A percentile compares a stretch with the other conserved stretches of the same genome.
These are phyloP conservation scores for Glycyrrhiza uralensis DNA, from an alignment of 306 rosid species.

Conservation along the genomic window DNA sequence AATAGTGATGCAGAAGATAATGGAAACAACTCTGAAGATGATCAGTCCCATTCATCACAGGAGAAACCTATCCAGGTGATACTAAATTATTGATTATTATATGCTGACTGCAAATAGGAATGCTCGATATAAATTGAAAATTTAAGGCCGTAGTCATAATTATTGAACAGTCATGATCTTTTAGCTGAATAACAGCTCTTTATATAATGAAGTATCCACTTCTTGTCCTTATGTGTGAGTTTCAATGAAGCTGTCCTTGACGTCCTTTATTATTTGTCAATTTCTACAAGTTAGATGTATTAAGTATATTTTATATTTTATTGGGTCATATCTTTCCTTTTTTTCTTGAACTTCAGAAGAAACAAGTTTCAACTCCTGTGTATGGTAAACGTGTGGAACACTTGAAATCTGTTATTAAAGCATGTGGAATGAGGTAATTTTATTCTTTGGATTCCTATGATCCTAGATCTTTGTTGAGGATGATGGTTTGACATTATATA, in stretches of 20 bases:
- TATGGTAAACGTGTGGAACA: constrained; percentile 88
- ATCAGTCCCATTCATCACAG: constrained; percentile 55
- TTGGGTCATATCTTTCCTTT: not conserved
- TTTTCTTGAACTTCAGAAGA: constrained; percentile 55
- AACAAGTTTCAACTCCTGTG: constrained; percentile 68
- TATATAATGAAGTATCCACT: constrained; percentile 2
- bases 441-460: constrained; percentile 23
- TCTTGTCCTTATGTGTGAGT: not conserved
- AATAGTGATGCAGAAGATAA: constrained; percentile 50
- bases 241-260: constrained; percentile 10
- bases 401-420: constrained; percentile 86
- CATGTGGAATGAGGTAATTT: constrained; percentile 90
- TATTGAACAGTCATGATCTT: not conserved
- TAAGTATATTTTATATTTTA: constrained; percentile 1
- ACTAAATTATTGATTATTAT: constrained; percentile 1
- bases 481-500: constrained; percentile 24
- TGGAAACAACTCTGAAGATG: constrained; percentile 75
- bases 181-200: constrained; percentile 2
- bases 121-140: constrained; percentile 3
- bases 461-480: constrained; percentile 24
- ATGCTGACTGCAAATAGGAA: not conserved
- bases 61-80: constrained; percentile 71
- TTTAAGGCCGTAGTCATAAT: not conserved
- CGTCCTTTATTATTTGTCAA: not conserved
- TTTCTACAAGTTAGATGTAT: not conserved